Percentiles rank a stretch among this genome's conserved stretches.
Conservation (phyloP, 352 stramenopile species). For the Phytophthora pinifolia region DNA sequence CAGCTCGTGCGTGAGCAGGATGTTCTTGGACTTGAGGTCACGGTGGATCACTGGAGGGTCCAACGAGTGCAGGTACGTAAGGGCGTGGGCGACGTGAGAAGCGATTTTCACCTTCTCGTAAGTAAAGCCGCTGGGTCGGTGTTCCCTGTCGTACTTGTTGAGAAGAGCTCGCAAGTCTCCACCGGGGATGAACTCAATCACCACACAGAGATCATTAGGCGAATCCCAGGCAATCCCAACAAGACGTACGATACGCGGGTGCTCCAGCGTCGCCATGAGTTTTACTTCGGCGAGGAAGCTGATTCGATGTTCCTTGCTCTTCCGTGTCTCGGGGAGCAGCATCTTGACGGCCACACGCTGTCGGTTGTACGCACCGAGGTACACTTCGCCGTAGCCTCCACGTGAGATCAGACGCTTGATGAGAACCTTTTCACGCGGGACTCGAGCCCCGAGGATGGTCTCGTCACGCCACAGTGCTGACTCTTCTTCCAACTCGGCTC, state of each 20-base stretch:
- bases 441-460: slow-evolving; percentile 26
- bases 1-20: slow-evolving; percentile 23
- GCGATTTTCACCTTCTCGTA: slow-evolving; percentile 39
- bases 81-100: slow-evolving; percentile 29
- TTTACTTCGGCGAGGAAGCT: slow-evolving; percentile 23
- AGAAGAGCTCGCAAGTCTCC: slow-evolving; percentile 34
- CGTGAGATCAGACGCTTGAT: slow-evolving; percentile 20
- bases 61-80: slow-evolving; percentile 39
- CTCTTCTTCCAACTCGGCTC: no score
- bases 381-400: slow-evolving; percentile 32
- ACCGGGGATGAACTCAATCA: slow-evolving; percentile 35
- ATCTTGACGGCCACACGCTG: slow-evolving; percentile 28
- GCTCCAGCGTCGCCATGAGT: slow-evolving; percentile 27
- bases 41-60: slow-evolving; percentile 22
- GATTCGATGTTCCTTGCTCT: slow-evolving; percentile 12
- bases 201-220: slow-evolving; percentile 34
- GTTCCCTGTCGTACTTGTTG: background rate
- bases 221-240: slow-evolving; percentile 42
- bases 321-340: slow-evolving; percentile 13
- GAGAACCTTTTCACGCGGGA: slow-evolving; percentile 31
- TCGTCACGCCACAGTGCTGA: slow-evolving; percentile 24
- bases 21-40: slow-evolving; percentile 28
- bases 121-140: slow-evolving; percentile 18
- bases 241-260: slow-evolving; percentile 39
- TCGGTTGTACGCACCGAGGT: slow-evolving; percentile 14